These are phyloP conservation scores for Pythium inflatum DNA, from an alignment of 352 stramenopile genomes.

Conservation along the genomic window DNA sequence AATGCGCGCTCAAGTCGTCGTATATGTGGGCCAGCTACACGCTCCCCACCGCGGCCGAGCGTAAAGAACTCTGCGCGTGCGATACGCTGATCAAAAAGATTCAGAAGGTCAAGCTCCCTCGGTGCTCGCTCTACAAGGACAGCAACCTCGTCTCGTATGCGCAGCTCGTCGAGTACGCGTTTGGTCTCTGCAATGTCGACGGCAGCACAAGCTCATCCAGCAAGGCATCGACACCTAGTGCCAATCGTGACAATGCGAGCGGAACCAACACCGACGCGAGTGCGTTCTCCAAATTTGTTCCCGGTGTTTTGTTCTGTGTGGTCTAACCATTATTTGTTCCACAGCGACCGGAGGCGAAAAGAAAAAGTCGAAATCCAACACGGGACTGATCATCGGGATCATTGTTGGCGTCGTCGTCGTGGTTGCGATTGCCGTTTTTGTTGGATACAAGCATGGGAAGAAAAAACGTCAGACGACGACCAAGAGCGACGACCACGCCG, in stretches of 20 bases:
- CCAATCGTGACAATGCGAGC: neutral
- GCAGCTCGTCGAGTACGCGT: conserved; percentile 11
- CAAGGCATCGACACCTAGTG: neutral
- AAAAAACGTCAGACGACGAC: neutral
- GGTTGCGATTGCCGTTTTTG: neutral
- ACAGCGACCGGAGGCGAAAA: neutral
- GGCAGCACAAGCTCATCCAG: neutral
- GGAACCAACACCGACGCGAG: neutral
- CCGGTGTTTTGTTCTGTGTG: neutral
- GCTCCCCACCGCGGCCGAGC: neutral
- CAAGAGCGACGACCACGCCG: neutral
- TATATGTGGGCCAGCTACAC: neutral
- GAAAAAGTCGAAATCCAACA: conserved; percentile 1
- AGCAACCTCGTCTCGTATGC: neutral
- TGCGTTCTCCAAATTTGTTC: neutral
- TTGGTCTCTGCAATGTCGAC: conserved; percentile 3
- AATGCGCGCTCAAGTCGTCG: conserved; percentile 8
- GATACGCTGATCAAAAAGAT: neutral
- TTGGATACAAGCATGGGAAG: neutral
- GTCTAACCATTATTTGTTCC: conserved; percentile 1
- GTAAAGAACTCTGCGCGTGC: neutral
- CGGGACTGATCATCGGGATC: conserved; percentile 13
- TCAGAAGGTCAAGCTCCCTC: neutral
- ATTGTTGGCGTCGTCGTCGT: neutral
- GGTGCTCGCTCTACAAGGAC: neutral